Evolutionary conservation across 73 alveolate species (phyloP).

Genomic region (Urostyla sp.): DNA sequence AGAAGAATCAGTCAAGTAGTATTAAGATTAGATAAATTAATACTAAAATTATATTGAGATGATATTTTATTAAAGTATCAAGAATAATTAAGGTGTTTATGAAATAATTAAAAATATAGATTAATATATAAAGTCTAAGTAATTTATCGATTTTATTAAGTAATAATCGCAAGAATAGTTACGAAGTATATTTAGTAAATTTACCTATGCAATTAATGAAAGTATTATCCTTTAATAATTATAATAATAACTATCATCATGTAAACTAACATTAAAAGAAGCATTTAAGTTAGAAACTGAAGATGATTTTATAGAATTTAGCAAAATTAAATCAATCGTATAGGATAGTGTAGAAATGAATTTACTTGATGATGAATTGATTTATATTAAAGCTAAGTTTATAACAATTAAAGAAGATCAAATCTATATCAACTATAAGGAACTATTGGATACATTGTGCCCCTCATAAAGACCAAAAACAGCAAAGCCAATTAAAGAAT

Average conservation of each 20-base stretch:
- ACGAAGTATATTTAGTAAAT: no score
- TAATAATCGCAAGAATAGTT: no score
- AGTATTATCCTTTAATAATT: no score
- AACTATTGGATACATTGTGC: neutral
- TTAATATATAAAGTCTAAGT: no score
- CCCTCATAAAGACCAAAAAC: constrained; percentile 1
- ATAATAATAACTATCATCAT: neutral
- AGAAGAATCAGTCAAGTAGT: neutral
- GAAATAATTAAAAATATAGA: no score
- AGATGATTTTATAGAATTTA: neutral
- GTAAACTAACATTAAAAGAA: constrained; percentile 24
- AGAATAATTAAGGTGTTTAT: no score
- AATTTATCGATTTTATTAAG: no score
- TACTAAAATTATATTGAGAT: no score
- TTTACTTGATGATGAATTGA: neutral
- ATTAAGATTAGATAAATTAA: neutral
- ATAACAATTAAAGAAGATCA: neutral
- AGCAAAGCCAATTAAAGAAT: neutral
- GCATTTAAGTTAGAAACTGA: constrained; percentile 21
- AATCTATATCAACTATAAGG: neutral
- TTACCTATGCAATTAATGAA: no score
- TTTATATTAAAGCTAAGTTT: neutral
- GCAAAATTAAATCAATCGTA: neutral
- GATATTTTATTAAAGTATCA: no score
- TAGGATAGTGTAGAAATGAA: neutral